Base-by-base conservation (phyloP, 2,329 filamentous ascomycete species). In the Sphaerostilbella broomeana region DNA sequence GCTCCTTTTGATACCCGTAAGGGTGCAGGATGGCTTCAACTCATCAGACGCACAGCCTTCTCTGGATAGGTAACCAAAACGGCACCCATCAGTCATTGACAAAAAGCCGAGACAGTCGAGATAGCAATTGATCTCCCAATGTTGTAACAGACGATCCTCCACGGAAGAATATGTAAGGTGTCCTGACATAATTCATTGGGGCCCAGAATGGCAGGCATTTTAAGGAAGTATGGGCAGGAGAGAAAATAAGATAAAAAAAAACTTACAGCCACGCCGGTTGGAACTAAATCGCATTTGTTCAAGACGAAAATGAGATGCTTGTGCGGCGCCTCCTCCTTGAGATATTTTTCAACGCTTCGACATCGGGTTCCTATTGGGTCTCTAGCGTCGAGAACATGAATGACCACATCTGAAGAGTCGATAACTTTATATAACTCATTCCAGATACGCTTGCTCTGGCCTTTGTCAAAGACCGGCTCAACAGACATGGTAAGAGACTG, bases 341-440 rank as follows among this genome's bases (percentile, higher is more conserved):
- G 81, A 58, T 95, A 97, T 58, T 95, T 95, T 60, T 98, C 85
- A 11, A 68, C 57, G 43, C 64, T 68, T 20, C 81, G 76, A 68
- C 92, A 98, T 40, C 92, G 76, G 12, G 92, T 97, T 22, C 92
- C 92, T 9, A 90, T 67, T 3, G 88, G 89, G 62, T 95, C 88
- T 63, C 88, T 75, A 27, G 89, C 88, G 62, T 95, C 90, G 1
- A 95, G 68, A 11, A 95, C 85, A 55, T 95, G 92, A n/a, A 98
- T 83, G 31, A 98, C 79, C 24, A 98, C 90, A 62, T 98, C 92
- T 8, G 85, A 92, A 3, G 87, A 94, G 64, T 95, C 90, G 46
- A 95, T 92, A 54, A 92, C 88, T 65, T 94, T 94, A 72, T 92
- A 81, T 6, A 97, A 68, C 60, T 98, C 90, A 65, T 97, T 97